Evolutionary conservation across 768 basidiomycete genomes (phyloP).

Genomic region (Pholiota conissans): DNA sequence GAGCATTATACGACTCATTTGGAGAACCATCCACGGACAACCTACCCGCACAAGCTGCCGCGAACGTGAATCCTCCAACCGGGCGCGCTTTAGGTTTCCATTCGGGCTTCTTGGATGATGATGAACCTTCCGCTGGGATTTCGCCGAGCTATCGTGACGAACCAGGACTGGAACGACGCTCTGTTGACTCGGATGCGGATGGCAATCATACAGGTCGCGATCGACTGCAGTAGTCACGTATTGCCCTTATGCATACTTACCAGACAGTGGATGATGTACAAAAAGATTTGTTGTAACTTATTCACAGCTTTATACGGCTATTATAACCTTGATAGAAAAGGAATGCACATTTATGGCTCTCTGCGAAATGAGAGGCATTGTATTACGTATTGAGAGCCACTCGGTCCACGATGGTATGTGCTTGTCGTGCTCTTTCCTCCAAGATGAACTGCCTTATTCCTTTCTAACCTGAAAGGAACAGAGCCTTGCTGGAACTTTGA

Average conservation of each 20-base stretch:
- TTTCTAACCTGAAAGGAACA: too few species aligned
- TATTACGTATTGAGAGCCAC: too few species aligned
- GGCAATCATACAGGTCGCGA: neutral
- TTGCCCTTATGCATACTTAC: neutral
- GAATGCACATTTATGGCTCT: neutral
- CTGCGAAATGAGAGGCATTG: too few species aligned
- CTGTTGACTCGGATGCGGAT: neutral
- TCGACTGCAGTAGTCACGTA: neutral
- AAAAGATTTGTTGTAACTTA: neutral
- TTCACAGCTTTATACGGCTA: neutral
- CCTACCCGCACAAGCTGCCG: constrained; percentile 12
- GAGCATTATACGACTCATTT: constrained; percentile 93
- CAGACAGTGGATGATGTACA: neutral
- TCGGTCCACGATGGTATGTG: too few species aligned
- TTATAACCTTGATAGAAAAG: neutral
- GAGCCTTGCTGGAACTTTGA: too few species aligned
- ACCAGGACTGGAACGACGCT: constrained; percentile 28
- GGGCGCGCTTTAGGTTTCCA: constrained; percentile 60
- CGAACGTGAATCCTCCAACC: constrained; percentile 23
- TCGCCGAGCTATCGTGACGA: constrained; percentile 53
- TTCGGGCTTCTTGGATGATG: constrained; percentile 83
- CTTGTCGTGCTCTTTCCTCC: too few species aligned
- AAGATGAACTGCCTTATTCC: too few species aligned
- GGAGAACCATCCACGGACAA: constrained; percentile 51
- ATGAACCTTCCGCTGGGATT: constrained; percentile 47